A percentile compares a stretch with the other conserved stretches of the same genome.
Evolutionary conservation across 352 stramenopile species (phyloP).

Genomic region (Elongisporangium undulatum): DNA sequence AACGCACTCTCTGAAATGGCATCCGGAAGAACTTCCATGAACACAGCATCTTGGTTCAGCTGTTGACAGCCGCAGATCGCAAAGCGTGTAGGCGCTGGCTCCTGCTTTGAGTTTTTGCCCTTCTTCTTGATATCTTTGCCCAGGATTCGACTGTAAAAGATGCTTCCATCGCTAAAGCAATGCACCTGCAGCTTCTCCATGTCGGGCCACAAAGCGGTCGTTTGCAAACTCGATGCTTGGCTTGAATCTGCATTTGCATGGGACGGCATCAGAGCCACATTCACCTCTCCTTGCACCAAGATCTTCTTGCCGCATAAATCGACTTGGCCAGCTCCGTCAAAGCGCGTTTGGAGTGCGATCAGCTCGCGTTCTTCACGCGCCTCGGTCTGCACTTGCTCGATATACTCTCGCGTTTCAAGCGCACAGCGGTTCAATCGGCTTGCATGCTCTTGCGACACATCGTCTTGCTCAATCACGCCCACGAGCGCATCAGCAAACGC

Average conservation of each 20-base stretch:
- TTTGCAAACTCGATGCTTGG: neutral
- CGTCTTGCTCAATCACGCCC: slow-evolving; percentile 12
- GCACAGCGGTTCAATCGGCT: slow-evolving; percentile 20
- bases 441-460: neutral
- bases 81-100: slow-evolving; percentile 2
- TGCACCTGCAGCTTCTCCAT: slow-evolving; percentile 17
- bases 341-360: slow-evolving; percentile 25
- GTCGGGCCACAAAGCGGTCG: neutral
- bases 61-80: slow-evolving; percentile 17
- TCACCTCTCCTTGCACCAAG: slow-evolving; percentile 24
- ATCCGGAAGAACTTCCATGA: slow-evolving; percentile 29
- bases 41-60: slow-evolving; percentile 35
- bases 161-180: slow-evolving; percentile 30
- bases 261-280: slow-evolving; percentile 1
- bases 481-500: slow-evolving; percentile 29
- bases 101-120: slow-evolving; percentile 1
- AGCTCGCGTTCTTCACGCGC: slow-evolving; percentile 22
- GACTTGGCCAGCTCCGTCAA: slow-evolving; percentile 15
- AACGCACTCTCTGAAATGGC: slow-evolving; percentile 18
- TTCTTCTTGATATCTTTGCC: neutral
- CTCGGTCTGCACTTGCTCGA: slow-evolving; percentile 19
- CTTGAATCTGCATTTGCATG: neutral
- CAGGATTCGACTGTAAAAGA: slow-evolving; percentile 17
- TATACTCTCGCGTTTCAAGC: slow-evolving; percentile 25
- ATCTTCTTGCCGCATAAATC: slow-evolving; percentile 28